Base-by-base conservation (phyloP, 768 basidiomycete species). In the Trametes sanguinea region DNA sequence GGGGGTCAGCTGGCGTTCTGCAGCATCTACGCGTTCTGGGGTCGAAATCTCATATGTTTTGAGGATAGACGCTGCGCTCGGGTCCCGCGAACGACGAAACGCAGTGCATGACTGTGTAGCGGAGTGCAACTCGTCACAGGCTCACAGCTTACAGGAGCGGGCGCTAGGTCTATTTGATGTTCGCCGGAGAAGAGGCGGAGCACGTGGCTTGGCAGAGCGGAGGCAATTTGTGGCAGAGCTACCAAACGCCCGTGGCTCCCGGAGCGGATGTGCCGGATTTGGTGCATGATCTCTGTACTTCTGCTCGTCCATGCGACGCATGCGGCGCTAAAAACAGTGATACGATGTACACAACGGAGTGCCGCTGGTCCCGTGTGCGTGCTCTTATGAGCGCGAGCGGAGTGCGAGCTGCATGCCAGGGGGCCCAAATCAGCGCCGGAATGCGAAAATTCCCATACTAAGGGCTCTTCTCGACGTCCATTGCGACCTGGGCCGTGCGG, bases 131-230 rank as follows among this genome's bases (percentile, higher is more conserved):
- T 22, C 22, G 22, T 22, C 22, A 22, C 22, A 22, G 22, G 22
- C 22, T 22, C 45, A 22, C 45, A 46, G 17, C 46, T 27, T 39
- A 8, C 39, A n/a, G 39, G 40, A 22, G 6, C 57, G 57, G 57
- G 57, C 57, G 57, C 57, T 37, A 59, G 57, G 57, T 11, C 32
- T 35, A 48, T 29, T 51, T 51, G 57, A 59, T 59, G 57, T 59
- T 43, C 17, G 27, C 54, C 54, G 54, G 35, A 35, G 29, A 30
- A 50, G 29, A 6, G 13, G 45, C 22, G 22, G 13, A 10, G 27
- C 37, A 51, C 47, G 13, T 57, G 47, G 44, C 32, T 39, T 56
- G 16, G 8, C 9, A 47, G 22, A 22, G 22, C 22, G 22, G 22
- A 22, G 22, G 22, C 22, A 22, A 22, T 22, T 22, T 22, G 22